phyloP scores from a whole-genome alignment of 2,329 filamentous ascomycete species.

The Westerdykella sp. region DNA sequence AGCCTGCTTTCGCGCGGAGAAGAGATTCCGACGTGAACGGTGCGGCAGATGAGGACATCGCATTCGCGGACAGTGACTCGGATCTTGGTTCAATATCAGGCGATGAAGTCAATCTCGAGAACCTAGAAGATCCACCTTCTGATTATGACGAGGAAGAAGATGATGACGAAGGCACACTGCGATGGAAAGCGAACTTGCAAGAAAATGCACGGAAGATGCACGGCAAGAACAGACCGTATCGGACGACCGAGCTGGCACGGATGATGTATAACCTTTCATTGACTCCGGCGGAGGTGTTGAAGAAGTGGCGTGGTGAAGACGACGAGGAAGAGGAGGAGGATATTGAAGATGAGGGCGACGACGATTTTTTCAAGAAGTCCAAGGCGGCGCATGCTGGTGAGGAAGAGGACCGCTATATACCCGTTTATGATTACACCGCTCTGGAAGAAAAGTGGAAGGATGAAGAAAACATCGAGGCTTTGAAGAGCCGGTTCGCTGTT shows the following conservation, averaged over 20 bases:
- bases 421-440: conserved; percentile 70
- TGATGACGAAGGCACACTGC: conserved; percentile 63
- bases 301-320: conserved; percentile 69
- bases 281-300: conserved; percentile 66
- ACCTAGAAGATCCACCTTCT: conserved; percentile 46
- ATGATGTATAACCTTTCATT: conserved; percentile 84
- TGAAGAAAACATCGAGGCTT: conserved; percentile 65
- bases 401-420: conserved; percentile 71
- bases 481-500: conserved; percentile 71
- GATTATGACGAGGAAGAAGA: conserved; percentile 50
- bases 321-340: conserved; percentile 47
- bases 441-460: conserved; percentile 82
- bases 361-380: conserved; percentile 57
- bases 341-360: conserved; percentile 55
- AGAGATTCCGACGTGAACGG: conserved; percentile 27
- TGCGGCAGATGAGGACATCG: conserved; percentile 58
- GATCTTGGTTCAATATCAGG: conserved; percentile 83
- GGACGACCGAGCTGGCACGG: conserved; percentile 74
- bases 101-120: conserved; percentile 43
- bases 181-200: conserved; percentile 85
- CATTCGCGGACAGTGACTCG: conserved; percentile 94
- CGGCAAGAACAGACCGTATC: conserved; percentile 63
- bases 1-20: conserved; percentile 18
- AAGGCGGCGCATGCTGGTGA: conserved; percentile 44
- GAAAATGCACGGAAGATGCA: conserved; percentile 69